Percentiles rank a stretch among this genome's conserved stretches.
Evolutionary conservation across 352 stramenopile genomes (phyloP).

Genomic region (Phytophthora litchii): DNA sequence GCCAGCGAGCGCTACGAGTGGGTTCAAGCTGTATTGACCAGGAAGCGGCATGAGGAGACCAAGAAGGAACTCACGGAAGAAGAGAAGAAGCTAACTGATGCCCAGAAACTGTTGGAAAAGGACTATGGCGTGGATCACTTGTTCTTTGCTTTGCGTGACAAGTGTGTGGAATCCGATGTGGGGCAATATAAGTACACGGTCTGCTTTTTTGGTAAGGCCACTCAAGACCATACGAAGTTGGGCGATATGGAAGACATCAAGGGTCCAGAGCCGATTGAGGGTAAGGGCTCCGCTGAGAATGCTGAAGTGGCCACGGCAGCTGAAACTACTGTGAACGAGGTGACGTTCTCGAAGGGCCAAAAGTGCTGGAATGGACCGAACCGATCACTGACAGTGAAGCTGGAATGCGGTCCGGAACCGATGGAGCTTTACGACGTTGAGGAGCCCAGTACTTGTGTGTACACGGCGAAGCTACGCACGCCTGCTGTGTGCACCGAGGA

Average conservation of each 20-base stretch:
- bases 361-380: constrained; percentile 91
- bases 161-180: constrained; percentile 70
- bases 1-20: constrained; percentile 52
- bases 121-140: constrained; percentile 68
- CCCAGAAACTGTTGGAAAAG: constrained; percentile 49
- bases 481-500: constrained; percentile 68
- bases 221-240: constrained; percentile 81
- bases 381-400: constrained; percentile 74
- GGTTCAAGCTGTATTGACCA: constrained; percentile 47
- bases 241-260: constrained; percentile 65
- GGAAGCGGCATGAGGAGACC: constrained; percentile 50
- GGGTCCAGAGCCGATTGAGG: not conserved
- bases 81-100: constrained; percentile 40
- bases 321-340: constrained; percentile 23
- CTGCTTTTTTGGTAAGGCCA: constrained; percentile 85
- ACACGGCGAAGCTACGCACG: constrained; percentile 80
- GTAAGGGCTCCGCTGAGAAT: constrained; percentile 4
- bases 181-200: constrained; percentile 88
- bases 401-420: constrained; percentile 71
- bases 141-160: constrained; percentile 70
- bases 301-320: constrained; percentile 3
- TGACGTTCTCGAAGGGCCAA: constrained; percentile 70
- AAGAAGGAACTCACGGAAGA: constrained; percentile 42
- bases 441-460: constrained; percentile 88
- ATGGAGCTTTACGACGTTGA: constrained; percentile 75